Evolutionary conservation across 1,284 basidiomycete species (phyloP).

Genomic region (Afroboletus lepidellus): DNA sequence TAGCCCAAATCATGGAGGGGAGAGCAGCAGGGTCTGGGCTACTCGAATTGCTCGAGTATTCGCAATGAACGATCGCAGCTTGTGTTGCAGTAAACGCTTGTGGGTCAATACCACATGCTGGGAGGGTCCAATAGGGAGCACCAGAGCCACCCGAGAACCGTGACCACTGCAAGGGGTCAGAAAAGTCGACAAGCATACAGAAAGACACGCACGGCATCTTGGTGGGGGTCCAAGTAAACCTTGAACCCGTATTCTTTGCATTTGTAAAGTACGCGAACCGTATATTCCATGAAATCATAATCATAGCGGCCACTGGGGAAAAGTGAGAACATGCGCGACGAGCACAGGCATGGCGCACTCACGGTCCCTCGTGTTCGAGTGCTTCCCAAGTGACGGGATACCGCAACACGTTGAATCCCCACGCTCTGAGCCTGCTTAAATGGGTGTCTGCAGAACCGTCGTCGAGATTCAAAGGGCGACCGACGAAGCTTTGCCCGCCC

Average conservation of each 20-base stretch:
- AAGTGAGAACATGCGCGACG: conserved; percentile 4
- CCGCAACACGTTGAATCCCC: conserved; percentile 95
- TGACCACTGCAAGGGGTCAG: conserved; percentile 71
- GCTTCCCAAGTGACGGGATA: conserved; percentile 96
- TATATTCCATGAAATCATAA: conserved; percentile 90
- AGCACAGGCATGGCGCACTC: conserved; percentile 41
- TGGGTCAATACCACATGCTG: conserved; percentile 90
- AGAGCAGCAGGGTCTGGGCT: conserved; percentile 68
- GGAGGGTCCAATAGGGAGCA: conserved; percentile 93
- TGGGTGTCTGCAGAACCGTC: conserved; percentile 89
- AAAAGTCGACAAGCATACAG: neutral
- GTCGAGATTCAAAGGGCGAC: conserved; percentile 77
- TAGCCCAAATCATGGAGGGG: conserved; percentile 96
- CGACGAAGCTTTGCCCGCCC: conserved; percentile 73
- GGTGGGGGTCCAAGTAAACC: conserved; percentile 95
- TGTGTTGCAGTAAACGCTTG: conserved; percentile 82
- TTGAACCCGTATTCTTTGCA: conserved; percentile 95
- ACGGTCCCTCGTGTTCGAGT: conserved; percentile 92
- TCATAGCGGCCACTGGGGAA: conserved; percentile 76
- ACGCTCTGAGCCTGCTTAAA: conserved; percentile 78
- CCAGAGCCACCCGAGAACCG: conserved; percentile 96
- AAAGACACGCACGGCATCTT: conserved; percentile 77
- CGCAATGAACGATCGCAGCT: conserved; percentile 84
- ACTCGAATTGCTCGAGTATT: conserved; percentile 64
- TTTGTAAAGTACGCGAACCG: conserved; percentile 81